phyloP scores from a whole-genome alignment of 1,284 basidiomycete species.

The Cryptococcus sp. region DNA sequence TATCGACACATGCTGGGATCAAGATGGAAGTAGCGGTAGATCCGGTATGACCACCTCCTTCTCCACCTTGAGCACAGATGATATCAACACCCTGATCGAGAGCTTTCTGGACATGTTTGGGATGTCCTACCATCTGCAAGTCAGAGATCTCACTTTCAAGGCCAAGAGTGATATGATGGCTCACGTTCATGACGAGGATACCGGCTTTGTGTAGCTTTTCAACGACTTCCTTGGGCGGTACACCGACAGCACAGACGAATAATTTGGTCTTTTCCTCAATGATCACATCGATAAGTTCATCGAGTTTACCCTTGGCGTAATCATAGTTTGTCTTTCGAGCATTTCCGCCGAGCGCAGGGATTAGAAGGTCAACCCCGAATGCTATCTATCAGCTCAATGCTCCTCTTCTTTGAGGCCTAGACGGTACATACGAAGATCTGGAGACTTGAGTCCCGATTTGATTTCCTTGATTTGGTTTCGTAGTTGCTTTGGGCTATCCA shows the following conservation, averaged over 20 bases:
- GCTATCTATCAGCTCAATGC: slow-evolving; percentile 51
- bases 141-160: slow-evolving; percentile 4
- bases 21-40: slow-evolving; percentile 39
- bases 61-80: slow-evolving; percentile 82
- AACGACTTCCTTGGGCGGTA: slow-evolving; percentile 71
- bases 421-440: slow-evolving; percentile 29
- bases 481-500: slow-evolving; percentile 44
- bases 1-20: slow-evolving; percentile 72
- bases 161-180: slow-evolving; percentile 25
- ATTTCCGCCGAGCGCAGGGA: slow-evolving; percentile 73
- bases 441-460: slow-evolving; percentile 60
- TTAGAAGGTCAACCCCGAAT: slow-evolving; percentile 79
- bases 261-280: slow-evolving; percentile 76
- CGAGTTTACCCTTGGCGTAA: slow-evolving; percentile 62
- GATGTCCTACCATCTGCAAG: slow-evolving; percentile 74
- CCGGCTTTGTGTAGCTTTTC: slow-evolving; percentile 73
- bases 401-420: background rate
- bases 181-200: slow-evolving; percentile 77
- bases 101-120: slow-evolving; percentile 77
- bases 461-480: slow-evolving; percentile 62
- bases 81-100: slow-evolving; percentile 75
- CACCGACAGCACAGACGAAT: slow-evolving; percentile 75
- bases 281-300: slow-evolving; percentile 73
- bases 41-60: slow-evolving; percentile 67
- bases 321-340: slow-evolving; percentile 73